A percentile compares a stretch with the other conserved stretches of the same genome.
Conservation (phyloP, 2,329 filamentous ascomycete species). For the Proliferodiscus dingleyae region DNA sequence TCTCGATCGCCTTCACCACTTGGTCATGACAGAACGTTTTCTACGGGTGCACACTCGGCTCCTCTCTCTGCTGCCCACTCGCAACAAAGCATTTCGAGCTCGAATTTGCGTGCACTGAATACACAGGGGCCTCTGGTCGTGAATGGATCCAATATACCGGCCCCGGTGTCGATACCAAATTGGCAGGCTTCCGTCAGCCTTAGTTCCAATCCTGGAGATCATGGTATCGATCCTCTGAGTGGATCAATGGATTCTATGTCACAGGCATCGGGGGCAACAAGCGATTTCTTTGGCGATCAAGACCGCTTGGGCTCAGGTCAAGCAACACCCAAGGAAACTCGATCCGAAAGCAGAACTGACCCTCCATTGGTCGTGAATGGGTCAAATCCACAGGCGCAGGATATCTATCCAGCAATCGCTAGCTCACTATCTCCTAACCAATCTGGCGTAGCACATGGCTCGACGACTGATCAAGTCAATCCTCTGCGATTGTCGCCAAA, state of each 20-base stretch:
- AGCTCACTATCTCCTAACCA: slow-evolving; percentile 14
- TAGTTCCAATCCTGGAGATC: slow-evolving; percentile 24
- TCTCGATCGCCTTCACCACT: slow-evolving; percentile 33
- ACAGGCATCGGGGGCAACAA: slow-evolving; percentile 21
- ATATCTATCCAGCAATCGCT: slow-evolving; percentile 1
- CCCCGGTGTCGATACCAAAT: slow-evolving; percentile 24
- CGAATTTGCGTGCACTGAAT: slow-evolving; percentile 25
- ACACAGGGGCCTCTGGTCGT: slow-evolving; percentile 27
- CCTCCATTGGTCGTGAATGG: slow-evolving; percentile 27
- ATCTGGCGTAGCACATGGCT: slow-evolving; percentile 14
- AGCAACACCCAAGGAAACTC: slow-evolving; percentile 23
- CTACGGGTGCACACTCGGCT: slow-evolving; percentile 23
- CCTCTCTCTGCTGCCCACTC: slow-evolving; percentile 17
- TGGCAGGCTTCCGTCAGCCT: slow-evolving; percentile 26
- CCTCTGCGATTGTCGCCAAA: slow-evolving; percentile 25
- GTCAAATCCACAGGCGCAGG: slow-evolving; percentile 13
- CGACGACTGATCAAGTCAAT: slow-evolving; percentile 17
- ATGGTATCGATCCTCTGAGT: slow-evolving; percentile 18
- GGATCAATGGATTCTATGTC: slow-evolving; percentile 28
- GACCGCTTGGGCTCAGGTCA: slow-evolving; percentile 23
- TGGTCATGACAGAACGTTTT: slow-evolving; percentile 29
- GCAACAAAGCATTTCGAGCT: slow-evolving; percentile 25
- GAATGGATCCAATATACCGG: slow-evolving; percentile 28
- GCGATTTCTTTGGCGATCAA: slow-evolving; percentile 22
- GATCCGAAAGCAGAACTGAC: slow-evolving; percentile 12